These are phyloP conservation scores for Eimeria sp. DNA, from an alignment of 169 alveolate genomes.

Conservation along the genomic window DNA sequence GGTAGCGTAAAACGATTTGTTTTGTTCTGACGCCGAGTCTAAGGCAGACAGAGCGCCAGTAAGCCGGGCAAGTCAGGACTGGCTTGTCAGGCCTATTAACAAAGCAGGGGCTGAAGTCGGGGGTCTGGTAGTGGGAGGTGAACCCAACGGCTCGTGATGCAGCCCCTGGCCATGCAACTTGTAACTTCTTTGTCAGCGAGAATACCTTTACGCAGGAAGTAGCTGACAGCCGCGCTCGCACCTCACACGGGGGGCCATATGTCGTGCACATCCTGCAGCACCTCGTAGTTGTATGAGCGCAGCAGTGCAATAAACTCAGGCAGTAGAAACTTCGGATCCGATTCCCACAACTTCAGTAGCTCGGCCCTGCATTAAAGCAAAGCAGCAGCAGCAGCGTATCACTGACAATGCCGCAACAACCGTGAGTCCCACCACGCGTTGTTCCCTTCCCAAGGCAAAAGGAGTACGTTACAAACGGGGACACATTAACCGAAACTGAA, in stretches of 20 bases:
- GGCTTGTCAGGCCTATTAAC: background rate
- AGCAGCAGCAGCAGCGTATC: background rate
- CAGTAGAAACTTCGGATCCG: constrained; percentile 26
- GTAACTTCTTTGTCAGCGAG: background rate
- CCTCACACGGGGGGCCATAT: constrained; percentile 75
- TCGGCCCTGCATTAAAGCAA: constrained; percentile 1
- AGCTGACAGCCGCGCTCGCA: background rate
- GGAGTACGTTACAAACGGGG: background rate
- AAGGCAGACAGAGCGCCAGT: background rate
- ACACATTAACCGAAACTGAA: background rate
- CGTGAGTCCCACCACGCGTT: background rate
- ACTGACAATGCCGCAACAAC: background rate
- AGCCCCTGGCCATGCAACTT: background rate
- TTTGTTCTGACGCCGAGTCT: background rate
- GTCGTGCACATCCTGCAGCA: constrained; percentile 64
- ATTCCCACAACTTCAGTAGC: constrained; percentile 59
- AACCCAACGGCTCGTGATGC: background rate
- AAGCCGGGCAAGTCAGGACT: background rate
- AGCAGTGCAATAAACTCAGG: constrained; percentile 48
- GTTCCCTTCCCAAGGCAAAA: background rate
- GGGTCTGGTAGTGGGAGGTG: background rate
- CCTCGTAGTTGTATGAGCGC: constrained; percentile 75
- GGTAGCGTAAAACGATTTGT: background rate
- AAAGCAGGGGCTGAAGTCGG: background rate
- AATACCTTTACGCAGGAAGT: background rate